Percentiles rank a stretch among this genome's conserved stretches.
Conservation (phyloP, 2,329 filamentous ascomycete species). For the Diaporthe sp. region DNA sequence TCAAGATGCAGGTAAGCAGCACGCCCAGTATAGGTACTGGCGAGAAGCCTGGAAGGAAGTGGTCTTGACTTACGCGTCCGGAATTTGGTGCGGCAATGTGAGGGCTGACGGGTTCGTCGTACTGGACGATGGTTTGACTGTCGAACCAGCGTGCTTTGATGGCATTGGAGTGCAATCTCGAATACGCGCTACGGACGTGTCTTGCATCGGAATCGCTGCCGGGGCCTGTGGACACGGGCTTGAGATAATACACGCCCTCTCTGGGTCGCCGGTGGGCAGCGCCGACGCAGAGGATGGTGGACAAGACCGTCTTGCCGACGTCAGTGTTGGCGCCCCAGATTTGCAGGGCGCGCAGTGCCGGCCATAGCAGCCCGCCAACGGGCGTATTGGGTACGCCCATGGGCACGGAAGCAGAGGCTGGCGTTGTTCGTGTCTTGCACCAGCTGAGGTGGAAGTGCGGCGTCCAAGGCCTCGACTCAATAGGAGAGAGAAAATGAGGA, state of each 20-base stretch:
- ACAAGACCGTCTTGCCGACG: conserved; percentile 87
- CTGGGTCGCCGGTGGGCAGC: conserved; percentile 52
- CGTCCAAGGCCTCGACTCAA: conserved; percentile 41
- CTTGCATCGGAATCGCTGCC: conserved; percentile 72
- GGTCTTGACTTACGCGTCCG: neutral
- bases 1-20: neutral
- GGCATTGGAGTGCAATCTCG: neutral
- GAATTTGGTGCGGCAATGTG: conserved; percentile 5
- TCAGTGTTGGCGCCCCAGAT: conserved; percentile 88
- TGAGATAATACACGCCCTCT: conserved; percentile 73
- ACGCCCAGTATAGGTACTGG: neutral
- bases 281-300: conserved; percentile 77
- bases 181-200: neutral
- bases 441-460: neutral
- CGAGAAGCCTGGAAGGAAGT: neutral
- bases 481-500: neutral
- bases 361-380: conserved; percentile 74
- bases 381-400: conserved; percentile 48
- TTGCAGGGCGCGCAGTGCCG: conserved; percentile 77
- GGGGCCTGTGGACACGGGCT: conserved; percentile 85
- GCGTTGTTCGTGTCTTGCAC: neutral
- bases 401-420: neutral
- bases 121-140: conserved; percentile 73
- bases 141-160: conserved; percentile 63
- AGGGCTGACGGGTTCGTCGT: conserved; percentile 56